Evolutionary conservation across 192 early-diverging fungal species (phyloP), one percentile per base, ranked within the genome.

Genomic region (Spizellomyces sp.): DNA sequence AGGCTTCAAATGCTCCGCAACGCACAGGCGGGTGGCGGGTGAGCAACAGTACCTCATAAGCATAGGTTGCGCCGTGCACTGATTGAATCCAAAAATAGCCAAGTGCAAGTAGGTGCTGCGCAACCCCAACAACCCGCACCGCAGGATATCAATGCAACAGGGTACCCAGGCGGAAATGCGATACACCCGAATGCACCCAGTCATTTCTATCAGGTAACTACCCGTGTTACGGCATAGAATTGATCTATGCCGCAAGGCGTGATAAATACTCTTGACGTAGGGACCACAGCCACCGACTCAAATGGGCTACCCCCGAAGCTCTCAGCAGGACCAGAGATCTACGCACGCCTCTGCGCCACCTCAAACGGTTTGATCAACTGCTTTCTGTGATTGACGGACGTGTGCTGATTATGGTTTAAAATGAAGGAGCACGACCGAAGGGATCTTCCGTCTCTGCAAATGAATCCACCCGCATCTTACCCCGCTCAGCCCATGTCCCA

Each of bases 1-100:
- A 88, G 96, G 4, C 57, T 86, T 43, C 63, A 79, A 42, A 64
- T 77, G 62, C 64, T 85, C 8, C 74, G 80, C 8, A 77, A 66
- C 17, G 73, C 76, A 5, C 79, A 84, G 44, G 79, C 69, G 19
- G 74, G 65, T 45, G 75, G 70, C 21, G 54, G 66, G 66, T 67
- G 27, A 10, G 66, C 41, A 8, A 9, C 14, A 12, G 41, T 3
- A 12, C 47, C 22, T n/a, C 48, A 22, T 45, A 36, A 50, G 15
- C 64, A n/a, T 52, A 52, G 22, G 64, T 19, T 17, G 19, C 17
- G 48, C n/a, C 66, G 5, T 50, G 48, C 21, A 17, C 2, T 17
- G 10, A 22, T 61, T 12, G 12, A 15, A 21, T 61, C 15, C 52
- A 54, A 54, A 54, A 21, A 22, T 42, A 69, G 58, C 3, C 73